Evolutionary conservation across 2,329 filamentous ascomycete genomes (phyloP), one percentile per base, ranked within the genome.

Genomic region (Fusarium napiforme): DNA sequence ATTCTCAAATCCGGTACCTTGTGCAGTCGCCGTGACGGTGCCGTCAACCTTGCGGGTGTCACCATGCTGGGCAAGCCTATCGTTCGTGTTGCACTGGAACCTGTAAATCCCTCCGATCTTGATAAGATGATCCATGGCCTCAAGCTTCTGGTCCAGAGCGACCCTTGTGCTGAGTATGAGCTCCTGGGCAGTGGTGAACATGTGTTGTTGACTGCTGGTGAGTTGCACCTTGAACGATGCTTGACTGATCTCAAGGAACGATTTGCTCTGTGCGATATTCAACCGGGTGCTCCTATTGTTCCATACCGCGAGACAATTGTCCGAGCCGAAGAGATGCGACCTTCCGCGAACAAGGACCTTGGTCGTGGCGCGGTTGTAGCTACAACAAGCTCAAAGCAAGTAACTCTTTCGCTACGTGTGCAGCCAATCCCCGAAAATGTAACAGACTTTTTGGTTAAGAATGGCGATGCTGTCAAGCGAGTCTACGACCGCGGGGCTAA

Each of bases 1-100:
- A 92, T 99, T n/a, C 87, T 99, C 61, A 99, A 99, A 81, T 97
- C 95, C 2, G 96, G 95, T 18, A 99, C 96, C 0, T 86, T 99
- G 7, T 98, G 95, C 84, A 97, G 94, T 73, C 93, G 93, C 72
- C 85, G 97, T 0, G 92, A 94, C 55, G 96, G 96, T 21, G 91
- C 93, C 11, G 91, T 97, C 76, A 99, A 99, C 82, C 85, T 99
- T 59, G 96, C 95, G 2, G 96, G 96, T 72, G 91, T 98, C 21
- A 87, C 85, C 61, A 91, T 95, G 82, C 90, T 90, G 37, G 93
- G 93, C 9, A 93, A 96, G 60, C 96, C 96, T 2, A 99, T 99
- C 72, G 96, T 99, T 10, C 93, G 96, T 57, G 96, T 99, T 26
- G 95, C 96, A 0, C 85, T 99, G n/a, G 96, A 99, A 81, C 96